A percentile compares a stretch with the other conserved stretches of the same genome.
These are phyloP conservation scores for Warburgia ugandensis DNA, from an alignment of 164 flowering plant genomes.

Conservation along the genomic window DNA sequence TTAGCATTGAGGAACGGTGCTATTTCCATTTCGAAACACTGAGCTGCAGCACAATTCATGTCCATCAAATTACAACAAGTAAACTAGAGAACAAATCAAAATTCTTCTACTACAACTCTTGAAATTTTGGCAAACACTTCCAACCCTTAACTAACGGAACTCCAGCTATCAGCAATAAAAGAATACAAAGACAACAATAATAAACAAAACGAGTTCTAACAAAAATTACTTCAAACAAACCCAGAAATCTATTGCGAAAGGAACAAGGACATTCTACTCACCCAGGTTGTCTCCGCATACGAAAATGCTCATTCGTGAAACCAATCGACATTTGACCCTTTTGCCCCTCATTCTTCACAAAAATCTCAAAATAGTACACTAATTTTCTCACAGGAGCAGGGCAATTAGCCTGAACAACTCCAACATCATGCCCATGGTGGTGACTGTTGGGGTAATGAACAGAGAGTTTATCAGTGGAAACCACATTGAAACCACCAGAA, in stretches of 20 bases:
- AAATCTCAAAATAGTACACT: constrained; percentile 83
- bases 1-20: too few relatives aligned
- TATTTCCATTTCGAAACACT: too few relatives aligned
- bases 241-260: not conserved
- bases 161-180: not conserved
- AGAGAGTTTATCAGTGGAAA: constrained; percentile 73
- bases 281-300: constrained; percentile 94
- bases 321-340: constrained; percentile 90
- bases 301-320: constrained; percentile 58
- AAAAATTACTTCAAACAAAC: not conserved
- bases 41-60: too few relatives aligned
- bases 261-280: constrained; percentile 14
- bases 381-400: constrained; percentile 69
- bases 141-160: too few relatives aligned
- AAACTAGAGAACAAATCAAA: too few relatives aligned
- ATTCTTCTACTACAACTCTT: too few relatives aligned
- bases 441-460: constrained; percentile 56
- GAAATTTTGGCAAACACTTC: too few relatives aligned
- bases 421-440: constrained; percentile 90
- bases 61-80: too few relatives aligned
- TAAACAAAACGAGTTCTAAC: too few relatives aligned
- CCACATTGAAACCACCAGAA: constrained; percentile 74
- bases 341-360: constrained; percentile 69
- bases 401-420: constrained; percentile 75
- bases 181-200: not conserved